These are phyloP conservation scores for Punica granatum DNA, from an alignment of 345 rosid species.

Conservation along the genomic window DNA sequence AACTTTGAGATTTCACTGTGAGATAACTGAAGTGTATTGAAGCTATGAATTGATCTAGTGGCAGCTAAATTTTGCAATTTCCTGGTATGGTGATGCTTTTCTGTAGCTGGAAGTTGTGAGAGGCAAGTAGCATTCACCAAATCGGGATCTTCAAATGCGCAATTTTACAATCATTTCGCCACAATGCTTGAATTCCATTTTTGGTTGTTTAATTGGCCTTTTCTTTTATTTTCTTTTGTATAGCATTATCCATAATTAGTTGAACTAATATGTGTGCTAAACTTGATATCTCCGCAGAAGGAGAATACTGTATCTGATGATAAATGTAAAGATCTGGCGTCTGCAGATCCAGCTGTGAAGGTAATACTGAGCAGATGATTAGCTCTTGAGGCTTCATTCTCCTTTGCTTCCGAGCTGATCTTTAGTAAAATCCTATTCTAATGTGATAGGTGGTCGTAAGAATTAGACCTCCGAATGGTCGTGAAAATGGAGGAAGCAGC, in stretches of 20 bases:
- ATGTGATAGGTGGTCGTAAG: constrained; percentile 66
- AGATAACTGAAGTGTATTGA: not conserved
- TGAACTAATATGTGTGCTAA: not conserved
- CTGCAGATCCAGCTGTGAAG: constrained; percentile 67
- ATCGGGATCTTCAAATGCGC: not conserved
- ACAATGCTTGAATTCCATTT: not conserved
- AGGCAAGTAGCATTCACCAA: not conserved
- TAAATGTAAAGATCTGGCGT: constrained; percentile 19
- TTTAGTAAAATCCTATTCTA: not conserved
- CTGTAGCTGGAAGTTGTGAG: not conserved
- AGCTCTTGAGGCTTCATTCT: constrained; percentile 5
- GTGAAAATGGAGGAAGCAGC: constrained; percentile 29
- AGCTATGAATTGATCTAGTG: not conserved
- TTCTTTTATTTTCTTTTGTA: not conserved
- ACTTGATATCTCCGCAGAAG: constrained; percentile 18
- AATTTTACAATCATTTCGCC: not conserved
- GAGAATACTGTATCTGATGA: constrained; percentile 21
- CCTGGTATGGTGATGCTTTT: not conserved
- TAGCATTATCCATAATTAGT: not conserved
- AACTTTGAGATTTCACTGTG: no score
- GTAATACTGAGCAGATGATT: constrained; percentile 21
- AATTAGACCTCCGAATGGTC: constrained; percentile 46
- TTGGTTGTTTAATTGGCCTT: not conserved
- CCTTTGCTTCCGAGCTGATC: constrained; percentile 1
- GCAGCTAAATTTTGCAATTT: not conserved